Conservation (phyloP, 2,329 filamentous ascomycete genomes). For the Nothophaeocryptopus gaeumannii region DNA sequence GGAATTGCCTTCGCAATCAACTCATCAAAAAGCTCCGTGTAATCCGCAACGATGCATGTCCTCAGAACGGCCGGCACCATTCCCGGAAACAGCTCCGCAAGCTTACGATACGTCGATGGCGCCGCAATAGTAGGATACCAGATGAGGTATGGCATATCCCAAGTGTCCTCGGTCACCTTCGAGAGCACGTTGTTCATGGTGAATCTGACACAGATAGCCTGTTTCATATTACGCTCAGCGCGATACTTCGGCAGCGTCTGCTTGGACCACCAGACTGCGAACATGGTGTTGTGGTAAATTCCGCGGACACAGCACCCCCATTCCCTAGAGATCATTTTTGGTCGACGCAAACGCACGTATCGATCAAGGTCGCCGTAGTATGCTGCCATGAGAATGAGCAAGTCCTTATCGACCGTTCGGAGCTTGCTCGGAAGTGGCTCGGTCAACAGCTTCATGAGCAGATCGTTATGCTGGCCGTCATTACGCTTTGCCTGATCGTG, state of each 20-base stretch:
- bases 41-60: slow-evolving; percentile 19
- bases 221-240: neutral
- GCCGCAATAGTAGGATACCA: slow-evolving; percentile 22
- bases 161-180: slow-evolving; percentile 1
- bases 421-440: slow-evolving; percentile 38
- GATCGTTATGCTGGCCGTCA: slow-evolving; percentile 10
- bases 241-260: neutral
- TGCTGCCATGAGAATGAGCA: slow-evolving; percentile 40
- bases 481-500: neutral
- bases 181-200: slow-evolving; percentile 36
- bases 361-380: slow-evolving; percentile 43
- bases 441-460: slow-evolving; percentile 23
- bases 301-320: slow-evolving; percentile 33
- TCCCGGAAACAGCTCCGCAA: slow-evolving; percentile 9
- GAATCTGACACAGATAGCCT: slow-evolving; percentile 29
- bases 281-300: slow-evolving; percentile 40
- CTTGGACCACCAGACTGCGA: slow-evolving; percentile 37
- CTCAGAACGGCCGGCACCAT: slow-evolving; percentile 20
- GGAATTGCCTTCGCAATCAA: slow-evolving; percentile 1
- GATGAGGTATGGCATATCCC: slow-evolving; percentile 19
- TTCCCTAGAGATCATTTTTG: slow-evolving; percentile 29
- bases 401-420: slow-evolving; percentile 39
- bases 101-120: slow-evolving; percentile 12
- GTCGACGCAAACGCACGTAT: slow-evolving; percentile 38
- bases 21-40: slow-evolving; percentile 17